Base-by-base conservation (phyloP, 139 green algal species). In the Trebouxia sp. region DNA sequence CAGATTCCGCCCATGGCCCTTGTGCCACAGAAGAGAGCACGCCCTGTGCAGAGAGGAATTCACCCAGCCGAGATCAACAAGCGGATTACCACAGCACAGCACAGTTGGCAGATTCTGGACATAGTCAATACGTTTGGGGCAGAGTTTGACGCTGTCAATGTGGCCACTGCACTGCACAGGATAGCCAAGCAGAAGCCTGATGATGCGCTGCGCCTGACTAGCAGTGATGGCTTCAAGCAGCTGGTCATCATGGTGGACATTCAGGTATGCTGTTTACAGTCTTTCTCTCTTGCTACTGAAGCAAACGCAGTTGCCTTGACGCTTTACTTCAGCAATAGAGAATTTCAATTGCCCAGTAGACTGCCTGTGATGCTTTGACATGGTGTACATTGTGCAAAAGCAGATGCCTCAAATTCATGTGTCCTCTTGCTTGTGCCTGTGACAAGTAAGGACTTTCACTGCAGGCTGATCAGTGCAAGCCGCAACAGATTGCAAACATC, bases 1-100 rank as follows among this genome's bases (percentile, higher is more conserved):
- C 62, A n/a, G n/a, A n/a, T 43, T 30, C 9, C 3, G 32, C 37
- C 42, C 32, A 43, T 72, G 6, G 35, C 35, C 20, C 62, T 35
- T 43, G 62, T 72, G 37, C 62, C 35, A 45, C 62, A 43, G 35
- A 72, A 72, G 35, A 24, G 62, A 15, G 42, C 37, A n/a, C 38
- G 41, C n/a, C 69, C 69, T 53, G 69, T 53, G 11, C 69, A 77
- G 42, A 51, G 69, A 26, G 69, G 69, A 7, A 53, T 77, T 20
- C 69, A 77, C 42, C 69, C 69, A 41, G 76, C 51, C 50, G 56
- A 82, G 56, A 75, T 82, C 50, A 81, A 81, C 76, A 81, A 81
- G 76, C 76, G 53, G 32, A 81, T 81, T 17, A 81, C 76, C 20
- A 47, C 37, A n/a, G 56, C 78, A 17, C 26, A 17, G 28, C 43